These are phyloP conservation scores for Aspergillus quadrilineatus DNA, from an alignment of 2,329 filamentous ascomycete genomes.

Conservation along the genomic window DNA sequence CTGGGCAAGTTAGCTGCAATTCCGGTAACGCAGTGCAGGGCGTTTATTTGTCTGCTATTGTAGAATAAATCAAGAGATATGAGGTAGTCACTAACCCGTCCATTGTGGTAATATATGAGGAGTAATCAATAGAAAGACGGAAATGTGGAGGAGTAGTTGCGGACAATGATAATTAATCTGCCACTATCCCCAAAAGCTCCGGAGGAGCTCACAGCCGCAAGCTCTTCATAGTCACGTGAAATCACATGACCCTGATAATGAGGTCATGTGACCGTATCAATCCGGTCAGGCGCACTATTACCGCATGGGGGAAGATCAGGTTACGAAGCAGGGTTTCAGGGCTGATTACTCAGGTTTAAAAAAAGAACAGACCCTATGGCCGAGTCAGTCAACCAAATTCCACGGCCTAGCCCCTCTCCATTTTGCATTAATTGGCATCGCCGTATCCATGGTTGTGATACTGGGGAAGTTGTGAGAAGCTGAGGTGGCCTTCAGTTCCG, in stretches of 20 bases:
- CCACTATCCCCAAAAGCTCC: slow-evolving; percentile 16
- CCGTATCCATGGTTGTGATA: slow-evolving; percentile 17
- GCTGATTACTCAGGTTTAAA: slow-evolving; percentile 15
- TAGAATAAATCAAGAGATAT: not conserved
- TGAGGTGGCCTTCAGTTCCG: not conserved
- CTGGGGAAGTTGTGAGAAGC: not conserved
- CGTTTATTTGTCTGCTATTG: not conserved
- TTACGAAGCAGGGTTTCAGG: not conserved
- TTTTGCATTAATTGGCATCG: not conserved
- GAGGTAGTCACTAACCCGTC: slow-evolving; percentile 31
- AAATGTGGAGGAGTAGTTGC: slow-evolving; percentile 5
- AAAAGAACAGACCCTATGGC: slow-evolving; percentile 16
- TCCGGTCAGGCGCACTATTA: not conserved
- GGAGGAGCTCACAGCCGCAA: slow-evolving; percentile 20
- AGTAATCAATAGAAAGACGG: slow-evolving; percentile 1
- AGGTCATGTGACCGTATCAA: not conserved
- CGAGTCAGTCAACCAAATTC: not conserved
- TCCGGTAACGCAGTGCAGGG: not conserved
- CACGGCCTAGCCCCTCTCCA: slow-evolving; percentile 9
- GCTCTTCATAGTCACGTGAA: slow-evolving; percentile 19
- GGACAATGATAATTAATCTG: slow-evolving; percentile 5
- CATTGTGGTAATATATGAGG: slow-evolving; percentile 31
- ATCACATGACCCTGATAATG: not conserved
- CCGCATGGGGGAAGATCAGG: not conserved
- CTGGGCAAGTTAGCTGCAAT: slow-evolving; percentile 39